Percentiles rank a stretch among this genome's conserved stretches.
phyloP scores from a whole-genome alignment of 805 yeast species.

The Naumovozyma castellii region DNA sequence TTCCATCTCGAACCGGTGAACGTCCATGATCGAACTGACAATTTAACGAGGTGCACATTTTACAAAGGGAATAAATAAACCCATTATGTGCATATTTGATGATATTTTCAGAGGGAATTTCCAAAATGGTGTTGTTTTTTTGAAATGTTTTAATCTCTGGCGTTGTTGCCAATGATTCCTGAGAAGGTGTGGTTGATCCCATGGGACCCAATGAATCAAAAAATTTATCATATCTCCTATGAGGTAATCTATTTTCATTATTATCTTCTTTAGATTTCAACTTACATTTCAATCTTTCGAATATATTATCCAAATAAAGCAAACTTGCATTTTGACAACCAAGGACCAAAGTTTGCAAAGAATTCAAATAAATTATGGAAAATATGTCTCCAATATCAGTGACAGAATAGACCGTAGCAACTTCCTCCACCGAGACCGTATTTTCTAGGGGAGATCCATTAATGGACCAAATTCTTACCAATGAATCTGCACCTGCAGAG shows the following conservation, averaged over 20 bases:
- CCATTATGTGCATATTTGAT: slow-evolving; percentile 86
- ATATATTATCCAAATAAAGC: slow-evolving; percentile 49
- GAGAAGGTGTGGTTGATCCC: slow-evolving; percentile 33
- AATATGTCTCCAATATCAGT: slow-evolving; percentile 92
- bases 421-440: slow-evolving; percentile 29
- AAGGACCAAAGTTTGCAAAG: slow-evolving; percentile 53
- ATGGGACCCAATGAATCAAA: slow-evolving; percentile 89
- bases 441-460: slow-evolving; percentile 8
- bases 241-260: slow-evolving; percentile 40
- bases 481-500: slow-evolving; percentile 84
- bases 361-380: slow-evolving; percentile 61
- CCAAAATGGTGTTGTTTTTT: slow-evolving; percentile 36
- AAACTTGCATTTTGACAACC: slow-evolving; percentile 92
- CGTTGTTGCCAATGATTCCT: not conserved
- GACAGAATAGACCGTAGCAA: slow-evolving; percentile 72
- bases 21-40: not conserved
- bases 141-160: slow-evolving; percentile 1
- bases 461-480: slow-evolving; percentile 78
- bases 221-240: slow-evolving; percentile 67
- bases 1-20: not conserved
- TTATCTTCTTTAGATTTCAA: slow-evolving; percentile 9
- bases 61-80: slow-evolving; percentile 60
- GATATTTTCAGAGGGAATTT: slow-evolving; percentile 58
- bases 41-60: slow-evolving; percentile 9
- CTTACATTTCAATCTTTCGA: slow-evolving; percentile 13